Conservation (phyloP, 768 basidiomycete species). For the Tylopilus balloui region DNA sequence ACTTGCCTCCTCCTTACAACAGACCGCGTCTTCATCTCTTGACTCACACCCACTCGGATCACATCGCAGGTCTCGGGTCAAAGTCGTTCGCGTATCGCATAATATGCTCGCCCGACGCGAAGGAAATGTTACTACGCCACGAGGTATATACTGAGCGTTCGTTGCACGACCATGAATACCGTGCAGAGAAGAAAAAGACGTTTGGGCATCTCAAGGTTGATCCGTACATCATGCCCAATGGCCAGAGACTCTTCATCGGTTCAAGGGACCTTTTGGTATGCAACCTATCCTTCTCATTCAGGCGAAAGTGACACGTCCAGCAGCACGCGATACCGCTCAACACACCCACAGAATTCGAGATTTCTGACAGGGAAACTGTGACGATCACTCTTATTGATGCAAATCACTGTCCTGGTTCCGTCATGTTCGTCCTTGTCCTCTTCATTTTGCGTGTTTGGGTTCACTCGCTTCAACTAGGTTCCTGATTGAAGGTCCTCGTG, state of each 20-base stretch:
- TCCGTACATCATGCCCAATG: constrained; percentile 43
- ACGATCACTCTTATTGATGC: constrained; percentile 82
- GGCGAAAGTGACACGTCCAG: neutral
- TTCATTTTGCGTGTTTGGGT: neutral
- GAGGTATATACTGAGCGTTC: constrained; percentile 67
- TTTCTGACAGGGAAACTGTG: constrained; percentile 55
- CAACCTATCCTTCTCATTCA: neutral
- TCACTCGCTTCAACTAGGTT: constrained; percentile 52
- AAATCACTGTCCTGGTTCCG: constrained; percentile 92
- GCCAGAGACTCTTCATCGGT: constrained; percentile 43
- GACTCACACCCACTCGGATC: constrained; percentile 88
- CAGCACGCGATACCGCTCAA: constrained; percentile 60
- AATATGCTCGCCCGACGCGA: constrained; percentile 78
- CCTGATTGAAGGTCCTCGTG: constrained; percentile 65
- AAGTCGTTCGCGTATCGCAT: constrained; percentile 70
- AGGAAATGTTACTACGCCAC: constrained; percentile 77
- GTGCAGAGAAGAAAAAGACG: constrained; percentile 39
- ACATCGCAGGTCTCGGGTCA: constrained; percentile 70
- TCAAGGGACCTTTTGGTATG: constrained; percentile 53
- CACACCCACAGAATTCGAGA: constrained; percentile 55
- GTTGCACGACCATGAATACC: constrained; percentile 42
- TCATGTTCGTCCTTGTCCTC: constrained; percentile 57
- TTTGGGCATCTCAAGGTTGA: constrained; percentile 65
- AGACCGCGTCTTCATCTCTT: constrained; percentile 62
- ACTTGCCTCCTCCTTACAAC: constrained; percentile 31